Evolutionary conservation across 108 stramenopile species (phyloP), one percentile per base, ranked within the genome.

Genomic region (Pseudonitzschia multistriata): DNA sequence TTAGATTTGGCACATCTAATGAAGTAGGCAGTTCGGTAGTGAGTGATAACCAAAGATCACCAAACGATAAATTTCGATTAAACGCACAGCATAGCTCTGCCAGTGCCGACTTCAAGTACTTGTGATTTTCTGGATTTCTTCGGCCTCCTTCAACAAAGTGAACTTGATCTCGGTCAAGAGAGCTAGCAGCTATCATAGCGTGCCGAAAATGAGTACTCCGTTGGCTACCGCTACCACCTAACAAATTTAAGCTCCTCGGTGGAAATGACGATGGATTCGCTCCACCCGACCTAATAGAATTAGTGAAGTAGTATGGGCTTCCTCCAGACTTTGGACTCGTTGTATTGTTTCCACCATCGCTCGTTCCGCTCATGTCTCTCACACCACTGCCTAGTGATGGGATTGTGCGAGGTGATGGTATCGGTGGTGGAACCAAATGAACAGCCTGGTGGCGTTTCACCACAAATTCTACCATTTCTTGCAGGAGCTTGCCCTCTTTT

Each of bases 71-170:
- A 28, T 74, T 72, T 30, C 92, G 81, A 39, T 70, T 74, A 50
- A 88, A 90, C 30, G 86, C 83, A 49, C 70, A 74, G 50, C 85
- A 93, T n/a, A 93, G 62, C 76, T 80, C 79, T 3, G 81, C 79
- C 25, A 93, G 62, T 17, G 87, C 84, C 31, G 71, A 56, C 60
- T 84, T 89, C 76, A 86, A 70, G 15, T 73, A 53, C 1, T 74
- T 61, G 4, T 71, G 52, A 48, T 93, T 86, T 35, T 67, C 63
- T 42, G 45, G 49, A 13, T 29, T 59, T 30, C 47, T 68, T 34
- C 34, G 49, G n/a, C 30, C 67, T 15, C 52, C 56, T 29, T 40
- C 45, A 29, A 24, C 45, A 31, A 48, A 59, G 42, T 29, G 34
- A 30, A 19, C 27, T 50, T 34, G 67, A 6, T 75, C 74, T 22